Evolutionary conservation across 345 rosid genomes (phyloP).

Genomic region (Kernera saxatilis): DNA sequence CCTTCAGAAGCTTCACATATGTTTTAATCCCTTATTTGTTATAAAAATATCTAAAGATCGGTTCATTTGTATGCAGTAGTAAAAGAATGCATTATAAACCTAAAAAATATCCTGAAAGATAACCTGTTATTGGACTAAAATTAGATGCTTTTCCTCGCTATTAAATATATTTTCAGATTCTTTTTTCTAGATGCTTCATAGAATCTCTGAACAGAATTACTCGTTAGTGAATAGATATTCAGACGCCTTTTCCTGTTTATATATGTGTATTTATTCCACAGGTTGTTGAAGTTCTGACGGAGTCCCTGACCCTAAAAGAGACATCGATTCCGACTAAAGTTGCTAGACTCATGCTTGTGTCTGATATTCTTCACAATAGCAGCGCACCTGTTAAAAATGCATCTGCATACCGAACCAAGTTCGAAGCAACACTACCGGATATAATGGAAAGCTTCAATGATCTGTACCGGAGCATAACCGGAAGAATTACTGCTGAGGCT

Average conservation of each 20-base stretch:
- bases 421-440: slow-evolving; percentile 87
- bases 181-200: not conserved
- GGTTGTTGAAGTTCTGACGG: slow-evolving; percentile 97
- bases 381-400: slow-evolving; percentile 99
- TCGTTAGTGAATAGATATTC: not conserved
- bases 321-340: slow-evolving; percentile 96
- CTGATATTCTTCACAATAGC: slow-evolving; percentile 79
- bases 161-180: not conserved
- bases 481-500: slow-evolving; percentile 98
- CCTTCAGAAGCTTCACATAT: slow-evolving; percentile 6
- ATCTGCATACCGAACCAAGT: slow-evolving; percentile 97
- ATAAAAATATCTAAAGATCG: not conserved
- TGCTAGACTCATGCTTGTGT: slow-evolving; percentile 53
- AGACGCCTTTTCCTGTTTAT: not conserved
- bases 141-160: not conserved
- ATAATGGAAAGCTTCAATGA: slow-evolving; percentile 99
- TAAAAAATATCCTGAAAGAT: not conserved
- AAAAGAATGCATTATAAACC: not conserved
- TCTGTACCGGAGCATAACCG: slow-evolving; percentile 84
- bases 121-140: not conserved
- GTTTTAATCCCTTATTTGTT: not conserved
- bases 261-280: slow-evolving; percentile 30
- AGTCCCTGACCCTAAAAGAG: slow-evolving; percentile 92
- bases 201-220: not conserved
- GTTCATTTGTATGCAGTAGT: not conserved